Evolutionary conservation across 2,329 filamentous ascomycete genomes (phyloP).

Genomic region (Fusarium sterilihyphosum): DNA sequence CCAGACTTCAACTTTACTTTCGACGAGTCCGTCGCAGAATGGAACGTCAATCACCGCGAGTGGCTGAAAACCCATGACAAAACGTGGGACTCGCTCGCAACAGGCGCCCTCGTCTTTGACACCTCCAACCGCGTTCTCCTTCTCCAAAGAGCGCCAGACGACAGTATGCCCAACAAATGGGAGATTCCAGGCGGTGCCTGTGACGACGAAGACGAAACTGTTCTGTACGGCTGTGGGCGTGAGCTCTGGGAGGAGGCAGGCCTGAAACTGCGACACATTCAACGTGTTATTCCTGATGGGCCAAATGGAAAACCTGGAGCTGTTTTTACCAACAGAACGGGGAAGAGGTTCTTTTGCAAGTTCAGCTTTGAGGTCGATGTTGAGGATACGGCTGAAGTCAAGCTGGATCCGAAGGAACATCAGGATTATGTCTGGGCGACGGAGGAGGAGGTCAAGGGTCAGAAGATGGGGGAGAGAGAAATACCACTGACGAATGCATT

Average conservation of each 20-base stretch:
- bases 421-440: slow-evolving; percentile 52
- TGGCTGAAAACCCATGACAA: slow-evolving; percentile 41
- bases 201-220: slow-evolving; percentile 53
- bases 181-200: slow-evolving; percentile 61
- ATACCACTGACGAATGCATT: slow-evolving; percentile 47
- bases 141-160: slow-evolving; percentile 56
- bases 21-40: slow-evolving; percentile 36
- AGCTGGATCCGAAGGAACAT: slow-evolving; percentile 54
- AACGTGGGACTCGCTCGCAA: slow-evolving; percentile 46
- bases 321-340: slow-evolving; percentile 49
- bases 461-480: slow-evolving; percentile 40
- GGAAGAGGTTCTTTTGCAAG: slow-evolving; percentile 44
- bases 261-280: slow-evolving; percentile 46
- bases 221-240: slow-evolving; percentile 56
- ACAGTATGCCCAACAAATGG: slow-evolving; percentile 58
- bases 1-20: slow-evolving; percentile 37
- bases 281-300: slow-evolving; percentile 45
- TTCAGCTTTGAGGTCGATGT: slow-evolving; percentile 53
- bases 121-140: slow-evolving; percentile 52
- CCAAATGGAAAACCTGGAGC: slow-evolving; percentile 31
- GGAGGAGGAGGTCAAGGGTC: slow-evolving; percentile 49
- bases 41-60: slow-evolving; percentile 38
- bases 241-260: slow-evolving; percentile 62
- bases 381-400: slow-evolving; percentile 39
- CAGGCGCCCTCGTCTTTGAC: slow-evolving; percentile 51